A percentile compares a stretch with the other conserved stretches of the same genome.
Evolutionary conservation across 1,284 basidiomycete species (phyloP).

Genomic region (Ceratobasidium sp.): DNA sequence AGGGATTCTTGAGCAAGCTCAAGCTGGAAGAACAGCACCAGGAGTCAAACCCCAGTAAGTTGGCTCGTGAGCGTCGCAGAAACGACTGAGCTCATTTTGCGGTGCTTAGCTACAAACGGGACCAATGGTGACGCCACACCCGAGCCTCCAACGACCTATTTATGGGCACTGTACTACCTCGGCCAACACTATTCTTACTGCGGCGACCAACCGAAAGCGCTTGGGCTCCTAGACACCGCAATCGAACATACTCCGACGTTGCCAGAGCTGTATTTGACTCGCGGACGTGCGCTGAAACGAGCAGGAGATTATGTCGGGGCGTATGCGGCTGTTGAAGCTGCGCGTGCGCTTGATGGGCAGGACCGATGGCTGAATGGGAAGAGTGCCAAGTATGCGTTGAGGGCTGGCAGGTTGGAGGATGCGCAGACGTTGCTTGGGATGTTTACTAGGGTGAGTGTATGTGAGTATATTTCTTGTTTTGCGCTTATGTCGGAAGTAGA

Average conservation of each 20-base stretch:
- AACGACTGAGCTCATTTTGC: not conserved
- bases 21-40: slow-evolving; percentile 53
- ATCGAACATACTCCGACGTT: slow-evolving; percentile 91
- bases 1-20: slow-evolving; percentile 63
- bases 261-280: slow-evolving; percentile 89
- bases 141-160: slow-evolving; percentile 84
- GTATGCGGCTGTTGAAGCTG: slow-evolving; percentile 82
- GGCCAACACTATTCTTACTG: slow-evolving; percentile 89
- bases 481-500: slow-evolving; percentile 62
- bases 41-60: slow-evolving; percentile 22
- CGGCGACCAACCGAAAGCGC: slow-evolving; percentile 68
- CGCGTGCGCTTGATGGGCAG: slow-evolving; percentile 89
- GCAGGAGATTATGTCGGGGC: slow-evolving; percentile 85
- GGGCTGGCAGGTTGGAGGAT: slow-evolving; percentile 82
- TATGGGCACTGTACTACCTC: slow-evolving; percentile 97
- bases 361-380: slow-evolving; percentile 98
- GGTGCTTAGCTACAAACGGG: slow-evolving; percentile 32
- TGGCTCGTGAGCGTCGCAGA: not conserved
- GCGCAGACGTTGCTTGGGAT: slow-evolving; percentile 80
- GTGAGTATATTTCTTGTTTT: not conserved
- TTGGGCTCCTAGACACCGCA: slow-evolving; percentile 76
- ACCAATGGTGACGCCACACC: slow-evolving; percentile 52
- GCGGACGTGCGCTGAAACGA: slow-evolving; percentile 88
- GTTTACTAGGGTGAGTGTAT: slow-evolving; percentile 83
- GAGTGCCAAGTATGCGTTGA: slow-evolving; percentile 89